Percentiles rank a stretch among this genome's conserved stretches.
Conservation (phyloP, 1,139 yeast species). For the Nematodospora anomalae region DNA sequence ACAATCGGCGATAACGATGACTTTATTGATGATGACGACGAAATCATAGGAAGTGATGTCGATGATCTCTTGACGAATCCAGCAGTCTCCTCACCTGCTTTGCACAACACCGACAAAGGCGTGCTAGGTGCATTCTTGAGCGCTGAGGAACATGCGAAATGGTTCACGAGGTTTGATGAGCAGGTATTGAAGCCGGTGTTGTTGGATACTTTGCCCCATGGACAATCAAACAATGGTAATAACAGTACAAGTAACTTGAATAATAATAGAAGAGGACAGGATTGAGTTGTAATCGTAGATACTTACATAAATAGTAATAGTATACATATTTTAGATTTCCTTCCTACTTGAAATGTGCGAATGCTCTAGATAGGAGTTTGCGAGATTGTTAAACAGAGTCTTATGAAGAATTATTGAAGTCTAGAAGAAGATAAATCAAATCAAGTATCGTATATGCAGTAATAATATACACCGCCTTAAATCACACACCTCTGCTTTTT, state of each 20-base stretch:
- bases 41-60: constrained; percentile 35
- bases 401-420: no score
- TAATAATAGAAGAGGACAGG: constrained; percentile 11
- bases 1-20: constrained; percentile 16
- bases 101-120: constrained; percentile 21
- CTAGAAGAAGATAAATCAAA: no score
- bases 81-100: constrained; percentile 3
- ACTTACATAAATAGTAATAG: no score
- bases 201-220: constrained; percentile 53
- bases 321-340: constrained; percentile 4
- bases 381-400: no score
- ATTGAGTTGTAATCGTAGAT: no score
- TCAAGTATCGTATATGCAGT: no score
- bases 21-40: constrained; percentile 38
- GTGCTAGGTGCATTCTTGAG: constrained; percentile 46
- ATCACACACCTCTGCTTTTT: no score
- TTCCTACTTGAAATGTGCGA: no score
- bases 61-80: constrained; percentile 33
- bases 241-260: constrained; percentile 6
- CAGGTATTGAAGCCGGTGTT: constrained; percentile 94
- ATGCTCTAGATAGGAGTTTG: no score
- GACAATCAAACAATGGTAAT: constrained; percentile 6
- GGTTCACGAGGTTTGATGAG: constrained; percentile 94
- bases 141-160: constrained; percentile 77
- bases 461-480: no score